Conservation (phyloP, 495 filamentous ascomycete genomes). For the Podospora conica region DNA sequence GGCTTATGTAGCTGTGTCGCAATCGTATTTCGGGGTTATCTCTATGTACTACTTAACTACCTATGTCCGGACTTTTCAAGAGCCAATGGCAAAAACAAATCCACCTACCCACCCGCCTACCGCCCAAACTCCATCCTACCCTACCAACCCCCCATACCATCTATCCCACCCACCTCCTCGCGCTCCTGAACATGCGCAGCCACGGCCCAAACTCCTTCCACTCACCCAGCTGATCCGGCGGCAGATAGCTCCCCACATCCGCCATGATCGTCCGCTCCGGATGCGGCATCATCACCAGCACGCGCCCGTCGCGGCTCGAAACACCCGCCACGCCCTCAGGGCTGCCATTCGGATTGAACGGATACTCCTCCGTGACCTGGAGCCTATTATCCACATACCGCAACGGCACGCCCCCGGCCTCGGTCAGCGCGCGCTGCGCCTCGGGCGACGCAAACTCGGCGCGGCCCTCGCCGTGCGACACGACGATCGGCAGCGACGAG, state of each 20-base stretch:
- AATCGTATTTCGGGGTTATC: not conserved
- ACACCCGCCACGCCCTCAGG: constrained; percentile 82
- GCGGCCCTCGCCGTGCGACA: constrained; percentile 88
- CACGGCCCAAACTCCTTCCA: constrained; percentile 90
- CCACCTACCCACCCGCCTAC: not conserved
- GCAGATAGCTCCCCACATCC: constrained; percentile 72
- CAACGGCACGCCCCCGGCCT: constrained; percentile 59
- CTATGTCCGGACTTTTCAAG: not conserved
- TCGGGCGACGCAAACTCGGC: constrained; percentile 60
- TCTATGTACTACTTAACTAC: not conserved
- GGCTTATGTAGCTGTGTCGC: too few species aligned
- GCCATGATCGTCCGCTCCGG: constrained; percentile 86
- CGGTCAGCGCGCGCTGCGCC: constrained; percentile 50
- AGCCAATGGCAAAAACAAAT: not conserved
- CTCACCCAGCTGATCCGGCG: constrained; percentile 54
- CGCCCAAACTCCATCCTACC: not conserved
- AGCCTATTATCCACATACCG: constrained; percentile 79
- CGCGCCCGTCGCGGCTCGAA: constrained; percentile 71
- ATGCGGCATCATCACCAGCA: constrained; percentile 94
- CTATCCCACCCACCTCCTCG: constrained; percentile 77
- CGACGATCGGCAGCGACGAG: constrained; percentile 75
- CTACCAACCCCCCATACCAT: not conserved
- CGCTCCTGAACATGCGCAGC: constrained; percentile 73
- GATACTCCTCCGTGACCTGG: constrained; percentile 73
- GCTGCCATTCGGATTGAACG: constrained; percentile 90